A percentile compares a stretch with the other conserved stretches of the same genome.
phyloP scores from a whole-genome alignment of 768 basidiomycete genomes.

The Aureoboletus auriporus region DNA sequence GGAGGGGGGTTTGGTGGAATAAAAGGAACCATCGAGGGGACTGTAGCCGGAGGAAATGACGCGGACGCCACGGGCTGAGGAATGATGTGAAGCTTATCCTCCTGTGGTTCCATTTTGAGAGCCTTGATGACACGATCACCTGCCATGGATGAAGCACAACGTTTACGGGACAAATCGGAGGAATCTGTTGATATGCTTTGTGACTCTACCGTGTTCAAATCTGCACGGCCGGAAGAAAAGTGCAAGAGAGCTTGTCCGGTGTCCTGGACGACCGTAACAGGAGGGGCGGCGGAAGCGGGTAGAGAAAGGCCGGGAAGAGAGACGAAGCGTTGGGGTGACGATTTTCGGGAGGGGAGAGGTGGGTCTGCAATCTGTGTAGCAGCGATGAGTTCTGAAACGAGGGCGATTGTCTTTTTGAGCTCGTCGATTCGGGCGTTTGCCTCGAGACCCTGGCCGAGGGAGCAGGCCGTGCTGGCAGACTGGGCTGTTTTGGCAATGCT shows the following conservation, averaged over 20 bases:
- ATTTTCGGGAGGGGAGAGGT: slow-evolving; percentile 29
- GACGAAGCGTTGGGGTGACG: slow-evolving; percentile 23
- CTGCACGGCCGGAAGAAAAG: slow-evolving; percentile 13
- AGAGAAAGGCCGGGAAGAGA: slow-evolving; percentile 20
- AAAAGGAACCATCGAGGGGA: slow-evolving; percentile 27
- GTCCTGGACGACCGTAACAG: slow-evolving; percentile 21
- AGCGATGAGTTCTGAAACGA: slow-evolving; percentile 54
- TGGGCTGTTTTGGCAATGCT: slow-evolving; percentile 62
- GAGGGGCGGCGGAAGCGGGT: slow-evolving; percentile 42
- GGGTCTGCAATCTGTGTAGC: slow-evolving; percentile 36
- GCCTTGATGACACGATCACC: slow-evolving; percentile 45
- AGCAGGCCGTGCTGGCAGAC: slow-evolving; percentile 51
- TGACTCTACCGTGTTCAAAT: slow-evolving; percentile 18
- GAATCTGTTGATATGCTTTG: slow-evolving; percentile 23
- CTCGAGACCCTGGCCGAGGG: slow-evolving; percentile 41
- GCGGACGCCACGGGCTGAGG: slow-evolving; percentile 18
- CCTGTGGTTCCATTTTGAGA: slow-evolving; percentile 46
- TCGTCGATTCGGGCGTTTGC: slow-evolving; percentile 51
- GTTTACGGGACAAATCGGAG: slow-evolving; percentile 45
- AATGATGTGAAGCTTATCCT: slow-evolving; percentile 33
- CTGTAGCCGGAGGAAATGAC: slow-evolving; percentile 22
- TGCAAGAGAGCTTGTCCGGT: slow-evolving; percentile 21
- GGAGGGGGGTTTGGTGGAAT: slow-evolving; percentile 23
- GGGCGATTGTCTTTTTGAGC: slow-evolving; percentile 49
- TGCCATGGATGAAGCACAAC: slow-evolving; percentile 45